Conservation (phyloP, 371 early-diverging fungal species). For the Rhizopus arrhizus region DNA sequence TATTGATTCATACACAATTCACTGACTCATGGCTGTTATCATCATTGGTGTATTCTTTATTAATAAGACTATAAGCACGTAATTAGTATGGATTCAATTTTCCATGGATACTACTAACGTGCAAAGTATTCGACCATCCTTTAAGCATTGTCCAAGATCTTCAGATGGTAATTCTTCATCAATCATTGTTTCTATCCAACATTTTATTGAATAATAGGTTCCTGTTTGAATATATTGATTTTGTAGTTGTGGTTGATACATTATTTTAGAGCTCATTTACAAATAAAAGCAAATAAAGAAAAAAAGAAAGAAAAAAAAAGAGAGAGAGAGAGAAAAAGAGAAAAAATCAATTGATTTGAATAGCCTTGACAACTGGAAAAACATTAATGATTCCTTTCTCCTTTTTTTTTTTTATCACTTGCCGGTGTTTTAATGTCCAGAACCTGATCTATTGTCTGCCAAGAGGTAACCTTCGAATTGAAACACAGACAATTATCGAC, state of each 20-base stretch:
- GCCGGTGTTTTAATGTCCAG: no score
- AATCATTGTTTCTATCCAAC: conserved; percentile 65
- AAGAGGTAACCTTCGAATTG: not conserved
- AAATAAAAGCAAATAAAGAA: conserved; percentile 3
- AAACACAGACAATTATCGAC: not conserved
- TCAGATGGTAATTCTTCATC: conserved; percentile 40
- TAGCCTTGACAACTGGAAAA: not conserved
- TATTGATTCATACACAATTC: not conserved
- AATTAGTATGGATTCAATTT: not conserved
- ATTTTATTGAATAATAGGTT: conserved; percentile 17
- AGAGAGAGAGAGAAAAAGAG: not conserved
- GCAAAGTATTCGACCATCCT: conserved; percentile 84
- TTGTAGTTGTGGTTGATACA: conserved; percentile 16
- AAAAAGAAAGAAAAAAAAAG: not conserved
- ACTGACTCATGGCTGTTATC: not conserved
- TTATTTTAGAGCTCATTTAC: conserved; percentile 6
- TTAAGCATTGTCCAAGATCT: conserved; percentile 64
- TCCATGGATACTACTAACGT: conserved; percentile 53
- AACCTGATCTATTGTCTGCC: no score
- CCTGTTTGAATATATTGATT: conserved; percentile 8
- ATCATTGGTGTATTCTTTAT: not conserved
- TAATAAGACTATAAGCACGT: not conserved
- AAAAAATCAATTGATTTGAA: not conserved
- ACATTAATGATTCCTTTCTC: not conserved
- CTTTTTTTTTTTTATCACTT: not conserved